These are phyloP conservation scores for Microstegium vimineum DNA, from an alignment of 176 grass and related monocot species.

Conservation along the genomic window DNA sequence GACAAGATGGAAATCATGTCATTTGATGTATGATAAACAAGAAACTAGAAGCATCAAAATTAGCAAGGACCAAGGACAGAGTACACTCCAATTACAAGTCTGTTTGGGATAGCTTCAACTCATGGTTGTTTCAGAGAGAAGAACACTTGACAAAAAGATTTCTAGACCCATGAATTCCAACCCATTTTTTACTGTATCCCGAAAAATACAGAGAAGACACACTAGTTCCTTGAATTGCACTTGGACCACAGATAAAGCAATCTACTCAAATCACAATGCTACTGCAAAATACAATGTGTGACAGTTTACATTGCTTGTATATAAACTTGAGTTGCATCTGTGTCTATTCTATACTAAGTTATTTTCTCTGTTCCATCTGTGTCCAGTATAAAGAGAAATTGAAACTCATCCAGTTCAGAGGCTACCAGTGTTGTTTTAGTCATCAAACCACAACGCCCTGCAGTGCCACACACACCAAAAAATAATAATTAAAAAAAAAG, in stretches of 20 bases:
- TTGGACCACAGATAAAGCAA: neutral
- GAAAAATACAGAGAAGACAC: neutral
- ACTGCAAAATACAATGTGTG: neutral
- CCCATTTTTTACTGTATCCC: neutral
- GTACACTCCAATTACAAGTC: neutral
- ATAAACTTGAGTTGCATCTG: neutral
- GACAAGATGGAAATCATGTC: neutral
- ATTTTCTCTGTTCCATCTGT: neutral
- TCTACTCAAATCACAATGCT: neutral
- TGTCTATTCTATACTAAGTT: neutral
- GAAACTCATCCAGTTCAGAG: neutral
- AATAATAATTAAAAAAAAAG: neutral
- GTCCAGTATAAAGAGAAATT: neutral
- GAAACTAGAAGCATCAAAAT: neutral
- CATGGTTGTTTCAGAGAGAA: neutral
- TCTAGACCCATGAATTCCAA: neutral
- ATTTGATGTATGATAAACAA: neutral
- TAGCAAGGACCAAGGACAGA: neutral
- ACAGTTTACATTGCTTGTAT: neutral
- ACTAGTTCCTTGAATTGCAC: neutral
- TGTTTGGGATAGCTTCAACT: neutral
- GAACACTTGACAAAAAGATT: neutral
- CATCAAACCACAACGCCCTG: neutral
- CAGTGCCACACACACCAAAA: neutral
- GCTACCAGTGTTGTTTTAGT: too few species aligned